phyloP scores from a whole-genome alignment of 192 early-diverging fungal species.

The Backusella circina region DNA sequence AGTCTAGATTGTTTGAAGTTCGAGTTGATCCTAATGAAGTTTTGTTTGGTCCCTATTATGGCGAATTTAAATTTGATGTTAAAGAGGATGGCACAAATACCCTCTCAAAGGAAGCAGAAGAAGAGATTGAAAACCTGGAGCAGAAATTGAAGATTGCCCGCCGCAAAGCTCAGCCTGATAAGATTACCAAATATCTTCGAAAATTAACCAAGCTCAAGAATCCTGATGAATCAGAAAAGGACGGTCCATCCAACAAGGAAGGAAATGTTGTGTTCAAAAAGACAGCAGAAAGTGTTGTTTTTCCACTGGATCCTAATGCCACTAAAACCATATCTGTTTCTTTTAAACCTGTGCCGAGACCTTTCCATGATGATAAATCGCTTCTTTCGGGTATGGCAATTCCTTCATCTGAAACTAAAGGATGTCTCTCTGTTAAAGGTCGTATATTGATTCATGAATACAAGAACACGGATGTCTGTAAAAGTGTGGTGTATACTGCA shows the following conservation, averaged over 20 bases:
- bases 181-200: conserved; percentile 76
- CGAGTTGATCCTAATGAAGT: conserved; percentile 70
- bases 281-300: conserved; percentile 60
- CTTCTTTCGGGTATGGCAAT: background rate
- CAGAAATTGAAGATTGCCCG: conserved; percentile 97
- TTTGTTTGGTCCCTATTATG: conserved; percentile 48
- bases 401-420: background rate
- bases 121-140: conserved; percentile 94
- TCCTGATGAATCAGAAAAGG: conserved; percentile 9
- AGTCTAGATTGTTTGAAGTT: conserved; percentile 76
- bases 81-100: conserved; percentile 58
- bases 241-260: conserved; percentile 3
- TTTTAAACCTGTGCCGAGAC: conserved; percentile 47
- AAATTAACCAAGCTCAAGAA: conserved; percentile 62
- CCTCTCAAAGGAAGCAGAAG: conserved; percentile 71
- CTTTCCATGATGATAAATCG: conserved; percentile 19
- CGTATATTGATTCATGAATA: conserved; percentile 73
- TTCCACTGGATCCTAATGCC: conserved; percentile 63
- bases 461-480: conserved; percentile 79
- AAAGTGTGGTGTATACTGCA: conserved; percentile 61
- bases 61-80: conserved; percentile 62
- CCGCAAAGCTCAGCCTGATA: conserved; percentile 84
- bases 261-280: conserved; percentile 37
- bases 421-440: conserved; percentile 36
- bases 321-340: conserved; percentile 63